These are phyloP conservation scores for Eleusine indica DNA, from an alignment of 176 grass and related monocot genomes.

Conservation along the genomic window DNA sequence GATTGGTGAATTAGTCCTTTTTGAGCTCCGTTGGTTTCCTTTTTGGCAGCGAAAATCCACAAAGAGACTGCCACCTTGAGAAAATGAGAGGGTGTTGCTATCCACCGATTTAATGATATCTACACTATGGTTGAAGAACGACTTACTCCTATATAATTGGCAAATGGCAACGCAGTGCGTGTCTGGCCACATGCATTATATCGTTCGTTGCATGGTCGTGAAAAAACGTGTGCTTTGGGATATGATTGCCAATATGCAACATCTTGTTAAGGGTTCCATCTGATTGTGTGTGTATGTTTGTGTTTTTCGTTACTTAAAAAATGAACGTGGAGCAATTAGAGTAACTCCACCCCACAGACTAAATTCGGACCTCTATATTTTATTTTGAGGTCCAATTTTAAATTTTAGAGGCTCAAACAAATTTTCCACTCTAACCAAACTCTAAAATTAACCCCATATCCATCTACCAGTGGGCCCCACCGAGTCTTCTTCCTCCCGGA, in stretches of 20 bases:
- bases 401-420: too few relatives aligned
- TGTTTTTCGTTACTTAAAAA: neutral
- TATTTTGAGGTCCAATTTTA: too few relatives aligned
- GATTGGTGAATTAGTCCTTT: neutral
- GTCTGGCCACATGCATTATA: conserved; percentile 25
- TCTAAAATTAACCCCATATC: too few relatives aligned
- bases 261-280: too few relatives aligned
- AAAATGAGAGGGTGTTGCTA: conserved; percentile 28
- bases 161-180: neutral
- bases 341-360: too few relatives aligned
- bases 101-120: conserved; percentile 24
- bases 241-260: conserved; percentile 1
- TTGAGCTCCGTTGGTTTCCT: conserved; percentile 1
- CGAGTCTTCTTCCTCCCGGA: too few relatives aligned
- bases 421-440: too few relatives aligned
- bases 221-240: conserved; percentile 1
- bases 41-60: conserved; percentile 19
- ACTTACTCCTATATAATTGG: neutral
- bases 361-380: too few relatives aligned
- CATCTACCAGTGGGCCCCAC: too few relatives aligned
- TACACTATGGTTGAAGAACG: neutral
- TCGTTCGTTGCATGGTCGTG: neutral
- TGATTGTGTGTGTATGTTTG: neutral
- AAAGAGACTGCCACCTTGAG: neutral
- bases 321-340: neutral